These are phyloP conservation scores for Penicillium sp. DNA, from an alignment of 2,329 filamentous ascomycete species.

Conservation along the genomic window DNA sequence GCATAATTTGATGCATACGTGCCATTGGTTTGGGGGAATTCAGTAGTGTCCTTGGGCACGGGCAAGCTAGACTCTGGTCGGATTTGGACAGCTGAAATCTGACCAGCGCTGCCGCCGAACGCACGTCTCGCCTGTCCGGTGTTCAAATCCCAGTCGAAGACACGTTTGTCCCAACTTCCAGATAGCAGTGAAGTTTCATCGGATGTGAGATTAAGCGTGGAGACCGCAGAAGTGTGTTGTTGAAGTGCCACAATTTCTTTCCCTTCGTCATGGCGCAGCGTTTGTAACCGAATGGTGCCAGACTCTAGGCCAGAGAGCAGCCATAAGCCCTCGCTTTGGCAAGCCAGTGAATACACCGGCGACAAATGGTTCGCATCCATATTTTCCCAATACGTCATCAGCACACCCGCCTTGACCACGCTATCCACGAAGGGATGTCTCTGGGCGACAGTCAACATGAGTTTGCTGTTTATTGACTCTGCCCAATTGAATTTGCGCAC, in stretches of 20 bases:
- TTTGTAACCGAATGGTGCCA: constrained; percentile 89
- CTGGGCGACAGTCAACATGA: constrained; percentile 91
- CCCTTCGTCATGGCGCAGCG: constrained; percentile 90
- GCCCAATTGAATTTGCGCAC: constrained; percentile 96
- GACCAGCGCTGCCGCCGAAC: constrained; percentile 75
- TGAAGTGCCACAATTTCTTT: constrained; percentile 80
- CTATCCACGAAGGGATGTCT: constrained; percentile 96
- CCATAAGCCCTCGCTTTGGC: constrained; percentile 89
- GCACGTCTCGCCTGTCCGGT: constrained; percentile 73
- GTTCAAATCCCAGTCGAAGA: constrained; percentile 94
- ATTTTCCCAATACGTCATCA: constrained; percentile 98
- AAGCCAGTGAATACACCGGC: constrained; percentile 90
- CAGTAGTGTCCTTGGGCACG: constrained; percentile 70
- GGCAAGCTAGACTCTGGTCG: constrained; percentile 74
- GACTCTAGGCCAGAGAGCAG: constrained; percentile 86
- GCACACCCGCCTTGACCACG: constrained; percentile 88
- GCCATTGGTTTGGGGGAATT: constrained; percentile 55
- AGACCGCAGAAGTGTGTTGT: constrained; percentile 88
- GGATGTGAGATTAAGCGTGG: constrained; percentile 75
- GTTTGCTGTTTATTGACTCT: constrained; percentile 91
- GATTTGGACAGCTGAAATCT: constrained; percentile 86
- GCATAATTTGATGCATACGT: constrained; percentile 78
- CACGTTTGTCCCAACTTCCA: constrained; percentile 93
- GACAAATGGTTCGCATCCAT: constrained; percentile 76
- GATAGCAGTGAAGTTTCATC: constrained; percentile 88